Evolutionary conservation across 1,284 basidiomycete species (phyloP).

Genomic region (Sporisorium exsertum): DNA sequence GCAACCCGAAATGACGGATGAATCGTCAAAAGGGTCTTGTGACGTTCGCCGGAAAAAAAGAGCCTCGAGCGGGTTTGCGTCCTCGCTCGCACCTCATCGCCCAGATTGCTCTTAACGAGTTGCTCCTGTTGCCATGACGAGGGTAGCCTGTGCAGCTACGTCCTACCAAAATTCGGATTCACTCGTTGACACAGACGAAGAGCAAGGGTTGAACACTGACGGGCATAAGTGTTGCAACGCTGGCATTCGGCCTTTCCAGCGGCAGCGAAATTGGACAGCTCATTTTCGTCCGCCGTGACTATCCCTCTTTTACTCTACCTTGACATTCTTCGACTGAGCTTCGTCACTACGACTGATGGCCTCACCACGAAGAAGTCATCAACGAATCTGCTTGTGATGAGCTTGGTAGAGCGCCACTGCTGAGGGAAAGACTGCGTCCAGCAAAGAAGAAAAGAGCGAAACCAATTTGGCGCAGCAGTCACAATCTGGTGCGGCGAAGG

Average conservation of each 20-base stretch:
- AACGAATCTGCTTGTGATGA: no score
- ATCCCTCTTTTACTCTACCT: no score
- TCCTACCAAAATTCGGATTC: no score
- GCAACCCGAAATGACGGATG: background rate
- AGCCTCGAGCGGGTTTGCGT: background rate
- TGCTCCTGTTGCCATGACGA: no score
- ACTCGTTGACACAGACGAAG: background rate
- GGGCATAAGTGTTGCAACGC: background rate
- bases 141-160: no score
- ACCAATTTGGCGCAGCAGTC: background rate
- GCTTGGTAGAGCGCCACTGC: no score
- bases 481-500: background rate
- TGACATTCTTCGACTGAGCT: no score
- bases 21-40: slow-evolving; percentile 14
- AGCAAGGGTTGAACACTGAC: no score
- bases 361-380: no score
- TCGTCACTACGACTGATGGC: no score
- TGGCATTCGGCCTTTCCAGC: background rate
- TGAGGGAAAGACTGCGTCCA: no score
- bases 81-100: background rate
- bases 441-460: background rate
- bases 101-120: background rate
- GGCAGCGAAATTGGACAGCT: background rate
- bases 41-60: slow-evolving; percentile 15
- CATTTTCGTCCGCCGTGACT: background rate